Conservation (phyloP, 73 alveolate species). For the Durusdinium trenchii region DNA sequence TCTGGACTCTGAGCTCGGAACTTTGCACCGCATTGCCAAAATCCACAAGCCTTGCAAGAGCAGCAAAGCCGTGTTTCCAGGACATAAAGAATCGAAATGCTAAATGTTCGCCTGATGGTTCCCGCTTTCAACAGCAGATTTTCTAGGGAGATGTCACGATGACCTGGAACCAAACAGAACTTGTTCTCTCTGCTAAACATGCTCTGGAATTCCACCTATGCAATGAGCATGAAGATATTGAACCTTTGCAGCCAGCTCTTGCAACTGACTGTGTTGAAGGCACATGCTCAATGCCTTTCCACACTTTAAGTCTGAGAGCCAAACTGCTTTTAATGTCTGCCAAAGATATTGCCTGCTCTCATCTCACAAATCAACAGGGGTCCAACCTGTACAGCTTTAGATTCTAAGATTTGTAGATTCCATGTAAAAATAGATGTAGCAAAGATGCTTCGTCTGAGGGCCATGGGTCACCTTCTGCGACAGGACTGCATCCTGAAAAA, state of each 20-base stretch:
- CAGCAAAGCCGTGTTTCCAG: neutral
- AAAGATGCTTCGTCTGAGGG: neutral
- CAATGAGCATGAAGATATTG: slow-evolving; percentile 43
- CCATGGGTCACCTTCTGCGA: slow-evolving; percentile 30
- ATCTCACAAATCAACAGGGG: neutral
- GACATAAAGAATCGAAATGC: neutral
- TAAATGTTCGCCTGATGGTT: neutral
- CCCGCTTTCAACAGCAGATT: slow-evolving; percentile 61
- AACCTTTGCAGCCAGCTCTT: neutral
- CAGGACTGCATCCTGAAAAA: slow-evolving; percentile 10
- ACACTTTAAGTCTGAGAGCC: neutral
- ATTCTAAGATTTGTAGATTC: neutral
- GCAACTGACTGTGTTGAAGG: neutral
- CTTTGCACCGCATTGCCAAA: slow-evolving; percentile 82
- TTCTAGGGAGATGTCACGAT: slow-evolving; percentile 70
- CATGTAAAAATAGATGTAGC: neutral
- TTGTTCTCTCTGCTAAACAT: too few relatives aligned
- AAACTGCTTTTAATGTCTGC: slow-evolving; percentile 71
- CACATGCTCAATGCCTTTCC: neutral
- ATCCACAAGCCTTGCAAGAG: slow-evolving; percentile 29
- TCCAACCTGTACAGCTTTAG: neutral
- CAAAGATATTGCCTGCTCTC: slow-evolving; percentile 50
- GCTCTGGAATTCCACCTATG: slow-evolving; percentile 23
- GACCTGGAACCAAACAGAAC: slow-evolving; percentile 66
- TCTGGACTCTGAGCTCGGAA: neutral